Base-by-base conservation (phyloP, 2,329 filamentous ascomycete genomes). In the Dendrostoma leiphaemia region DNA sequence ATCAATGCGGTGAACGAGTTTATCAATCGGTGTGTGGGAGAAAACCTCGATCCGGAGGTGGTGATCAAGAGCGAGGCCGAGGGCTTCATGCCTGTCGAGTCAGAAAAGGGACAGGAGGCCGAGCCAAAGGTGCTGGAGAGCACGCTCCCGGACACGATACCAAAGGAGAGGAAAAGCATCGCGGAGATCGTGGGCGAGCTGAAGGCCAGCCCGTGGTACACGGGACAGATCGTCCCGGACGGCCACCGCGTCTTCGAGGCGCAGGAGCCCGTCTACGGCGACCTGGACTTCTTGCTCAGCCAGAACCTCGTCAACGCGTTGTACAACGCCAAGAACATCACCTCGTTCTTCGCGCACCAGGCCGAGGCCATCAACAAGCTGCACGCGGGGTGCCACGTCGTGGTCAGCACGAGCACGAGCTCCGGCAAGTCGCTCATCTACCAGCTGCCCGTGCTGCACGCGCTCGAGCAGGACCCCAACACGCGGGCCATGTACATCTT, bases 371-470 rank as follows among this genome's bases (percentile, higher is more conserved):
- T 99, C 63, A 99, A 99, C 65, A 84, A 88, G 57, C 76, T 99
- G 1, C 80, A 93, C 53, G 82, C 88, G 3, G 93, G 91, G 0
- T 82, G 87, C 34, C 86, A 97, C 67, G 91, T 97, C 13, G 93
- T 99, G 48, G 88, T 99, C 1, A 87, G 92, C 1, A 99, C 94
- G 0, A 96, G 93, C 0, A 99, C 94, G 0, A 96, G 90, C 66
- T 99, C 94, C 1, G 94, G 94, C 10, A 99, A 99, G 70, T 97
- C 91, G 6, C 75, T 99, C n/a, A 97, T 99, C 58, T 99, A 97
- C 65, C 94, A 99, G 65, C 81, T 99, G 15, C 94, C 94, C 0
- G 91, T 99, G 41, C 74, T 99, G 10, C 85, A 96, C 65, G 88
- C 90, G 47, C 74, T 99, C 2, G 93, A 99, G 69, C 77, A 83